These are phyloP conservation scores for Solanum chiquidenum DNA, from an alignment of 257 asterid genomes.

Conservation along the genomic window DNA sequence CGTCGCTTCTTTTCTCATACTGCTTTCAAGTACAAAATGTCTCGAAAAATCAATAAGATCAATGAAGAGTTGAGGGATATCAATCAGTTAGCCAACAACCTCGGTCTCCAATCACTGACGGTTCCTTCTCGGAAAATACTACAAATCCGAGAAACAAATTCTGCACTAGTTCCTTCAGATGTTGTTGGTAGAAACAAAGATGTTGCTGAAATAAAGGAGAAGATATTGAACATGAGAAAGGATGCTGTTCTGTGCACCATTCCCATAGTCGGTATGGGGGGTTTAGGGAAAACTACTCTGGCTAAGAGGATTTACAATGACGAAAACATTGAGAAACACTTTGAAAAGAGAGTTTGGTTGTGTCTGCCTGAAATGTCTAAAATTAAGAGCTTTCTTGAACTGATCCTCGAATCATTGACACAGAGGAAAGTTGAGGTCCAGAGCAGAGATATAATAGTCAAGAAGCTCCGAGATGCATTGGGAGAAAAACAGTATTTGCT, in stretches of 20 bases:
- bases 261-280: too few relatives aligned
- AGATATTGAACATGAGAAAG: too few relatives aligned
- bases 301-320: too few relatives aligned
- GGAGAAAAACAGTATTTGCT: background rate
- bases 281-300: too few relatives aligned
- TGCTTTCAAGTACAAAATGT: too few relatives aligned
- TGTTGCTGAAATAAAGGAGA: too few relatives aligned
- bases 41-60: conserved; percentile 1
- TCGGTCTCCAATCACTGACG: background rate
- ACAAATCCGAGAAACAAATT: background rate
- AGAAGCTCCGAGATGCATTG: background rate
- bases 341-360: conserved; percentile 11
- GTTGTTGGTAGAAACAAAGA: background rate
- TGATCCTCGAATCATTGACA: background rate
- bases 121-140: background rate
- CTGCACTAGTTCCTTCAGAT: background rate
- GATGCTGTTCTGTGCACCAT: too few relatives aligned
- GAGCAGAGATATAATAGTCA: conserved; percentile 1
- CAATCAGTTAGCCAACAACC: background rate
- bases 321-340: background rate
- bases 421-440: background rate
- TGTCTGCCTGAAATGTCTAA: conserved; percentile 15
- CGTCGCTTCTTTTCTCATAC: too few relatives aligned
- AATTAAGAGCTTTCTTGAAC: background rate
- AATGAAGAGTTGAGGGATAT: background rate